Percentiles rank a stretch among this genome's conserved stretches.
These are phyloP conservation scores for Stachybotrys elegans DNA, from an alignment of 2,329 filamentous ascomycete species.

Conservation along the genomic window DNA sequence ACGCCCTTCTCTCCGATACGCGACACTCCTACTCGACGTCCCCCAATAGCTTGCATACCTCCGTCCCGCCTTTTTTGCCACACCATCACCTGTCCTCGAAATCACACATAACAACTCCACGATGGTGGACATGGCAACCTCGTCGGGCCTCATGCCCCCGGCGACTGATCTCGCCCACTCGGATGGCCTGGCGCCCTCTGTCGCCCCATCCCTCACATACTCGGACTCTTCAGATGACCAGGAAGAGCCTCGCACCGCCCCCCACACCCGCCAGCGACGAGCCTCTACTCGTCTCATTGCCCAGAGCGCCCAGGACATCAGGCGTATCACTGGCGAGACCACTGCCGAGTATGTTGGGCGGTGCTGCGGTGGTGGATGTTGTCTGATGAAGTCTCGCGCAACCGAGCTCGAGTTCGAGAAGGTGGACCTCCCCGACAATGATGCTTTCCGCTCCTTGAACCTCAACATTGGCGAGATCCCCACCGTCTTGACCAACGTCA, in stretches of 20 bases:
- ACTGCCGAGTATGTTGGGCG: conserved; percentile 56
- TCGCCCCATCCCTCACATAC: conserved; percentile 58
- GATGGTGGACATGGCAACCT: conserved; percentile 27
- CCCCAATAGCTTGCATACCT: no score
- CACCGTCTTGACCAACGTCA: conserved; percentile 64
- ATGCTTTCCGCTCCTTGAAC: conserved; percentile 74
- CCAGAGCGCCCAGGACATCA: conserved; percentile 57
- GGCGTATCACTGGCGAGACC: conserved; percentile 59
- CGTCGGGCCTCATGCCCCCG: conserved; percentile 35
- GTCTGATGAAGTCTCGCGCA: conserved; percentile 44
- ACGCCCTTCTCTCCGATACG: neutral
- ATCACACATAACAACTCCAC: conserved; percentile 13
- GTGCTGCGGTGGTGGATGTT: conserved; percentile 62
- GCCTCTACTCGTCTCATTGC: conserved; percentile 66
- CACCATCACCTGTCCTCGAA: conserved; percentile 5
- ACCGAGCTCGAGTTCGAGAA: conserved; percentile 46
- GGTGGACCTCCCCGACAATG: conserved; percentile 66
- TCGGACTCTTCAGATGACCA: conserved; percentile 58
- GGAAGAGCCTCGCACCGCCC: conserved; percentile 41
- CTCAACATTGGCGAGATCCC: conserved; percentile 73
- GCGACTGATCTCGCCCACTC: conserved; percentile 37
- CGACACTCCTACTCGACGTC: neutral
- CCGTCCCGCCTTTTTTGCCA: no score
- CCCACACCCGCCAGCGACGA: conserved; percentile 49
- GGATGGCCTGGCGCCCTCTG: conserved; percentile 41